These are phyloP conservation scores for Mallotus japonicus DNA, from an alignment of 441 rosid genomes.

Conservation along the genomic window DNA sequence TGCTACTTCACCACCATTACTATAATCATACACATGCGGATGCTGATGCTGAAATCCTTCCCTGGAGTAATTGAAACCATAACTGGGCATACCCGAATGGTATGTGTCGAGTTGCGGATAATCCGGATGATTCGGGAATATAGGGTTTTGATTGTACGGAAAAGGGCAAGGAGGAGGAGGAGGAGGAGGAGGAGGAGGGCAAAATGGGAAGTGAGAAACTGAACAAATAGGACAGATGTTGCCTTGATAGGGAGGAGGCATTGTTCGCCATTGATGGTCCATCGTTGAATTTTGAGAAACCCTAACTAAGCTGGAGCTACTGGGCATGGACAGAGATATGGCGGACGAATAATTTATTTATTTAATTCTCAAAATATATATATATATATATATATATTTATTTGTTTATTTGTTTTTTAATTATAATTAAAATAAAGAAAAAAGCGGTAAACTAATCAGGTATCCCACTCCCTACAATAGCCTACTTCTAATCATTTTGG, in stretches of 20 bases:
- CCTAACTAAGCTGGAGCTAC: background rate
- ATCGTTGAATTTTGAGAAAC: conserved; percentile 23
- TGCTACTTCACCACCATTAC: conserved; percentile 29
- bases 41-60: conserved; percentile 15
- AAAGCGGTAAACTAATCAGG: no score
- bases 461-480: no score
- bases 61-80: conserved; percentile 15
- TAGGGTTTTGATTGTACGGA: conserved; percentile 37
- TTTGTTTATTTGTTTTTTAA: no score
- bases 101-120: conserved; percentile 44
- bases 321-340: background rate
- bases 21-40: conserved; percentile 21
- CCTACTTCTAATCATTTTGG: no score
- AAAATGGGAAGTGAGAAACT: conserved; percentile 72
- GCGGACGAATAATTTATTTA: no score
- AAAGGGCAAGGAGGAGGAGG: conserved; percentile 20
- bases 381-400: no score
- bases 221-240: conserved; percentile 61
- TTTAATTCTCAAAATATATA: no score
- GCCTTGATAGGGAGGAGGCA: conserved; percentile 41
- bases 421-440: no score
- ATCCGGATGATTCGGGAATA: conserved; percentile 34
- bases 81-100: background rate
- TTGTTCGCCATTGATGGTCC: conserved; percentile 75
- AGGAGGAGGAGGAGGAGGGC: conserved; percentile 43